Evolutionary conservation across 2,329 filamentous ascomycete species (phyloP), one percentile per base, ranked within the genome.

Genomic region (Sporothrix mexicana): DNA sequence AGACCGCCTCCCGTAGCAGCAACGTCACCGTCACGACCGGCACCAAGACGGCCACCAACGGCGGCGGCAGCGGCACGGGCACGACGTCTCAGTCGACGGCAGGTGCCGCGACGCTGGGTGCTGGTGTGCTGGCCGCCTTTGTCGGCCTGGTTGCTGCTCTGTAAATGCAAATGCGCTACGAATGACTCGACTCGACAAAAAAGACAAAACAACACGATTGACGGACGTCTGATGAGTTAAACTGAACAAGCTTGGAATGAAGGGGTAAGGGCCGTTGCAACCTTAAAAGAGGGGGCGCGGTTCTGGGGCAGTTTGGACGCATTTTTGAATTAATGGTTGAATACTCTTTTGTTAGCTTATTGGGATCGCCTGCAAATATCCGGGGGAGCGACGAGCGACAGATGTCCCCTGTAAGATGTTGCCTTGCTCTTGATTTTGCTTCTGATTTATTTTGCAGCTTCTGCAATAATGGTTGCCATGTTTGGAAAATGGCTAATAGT

Each of bases 121-220:
- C 55, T 3, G 69, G 72, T 41, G n/a, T 73, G 30, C 13, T 73
- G 62, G 69, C 69, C 6, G 72, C 72, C 15, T 45, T 71, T 9
- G 36, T 69, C 23, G 72, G 69, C 47, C 53, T 71, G 41, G 36
- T 69, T 4, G 69, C 64, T 73, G 72, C 72, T 51, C 69, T 73
- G 72, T 73, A 71, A 68, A 43, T n/a, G 30, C 30, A 7, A 36
- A 4, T 36, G 5, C 7, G 30, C 4, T 36, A 7, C 7, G 30
- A 36, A 36, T 7, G 30, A 36, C 30, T 36, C 7, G 5, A 6
- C 69, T 51, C 69, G 71, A 64, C 71, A 71, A 68, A 43, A 51
- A 17, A 17, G 13, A 17, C 17, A 1, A n/a, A n/a, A n/a, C n/a
- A n/a, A n/a, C 9, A 36, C 55, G 55, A 36, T 59, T 36, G 30